Evolutionary conservation across 768 basidiomycete species (phyloP), one percentile per base, ranked within the genome.

Genomic region (Megacollybia marginata): DNA sequence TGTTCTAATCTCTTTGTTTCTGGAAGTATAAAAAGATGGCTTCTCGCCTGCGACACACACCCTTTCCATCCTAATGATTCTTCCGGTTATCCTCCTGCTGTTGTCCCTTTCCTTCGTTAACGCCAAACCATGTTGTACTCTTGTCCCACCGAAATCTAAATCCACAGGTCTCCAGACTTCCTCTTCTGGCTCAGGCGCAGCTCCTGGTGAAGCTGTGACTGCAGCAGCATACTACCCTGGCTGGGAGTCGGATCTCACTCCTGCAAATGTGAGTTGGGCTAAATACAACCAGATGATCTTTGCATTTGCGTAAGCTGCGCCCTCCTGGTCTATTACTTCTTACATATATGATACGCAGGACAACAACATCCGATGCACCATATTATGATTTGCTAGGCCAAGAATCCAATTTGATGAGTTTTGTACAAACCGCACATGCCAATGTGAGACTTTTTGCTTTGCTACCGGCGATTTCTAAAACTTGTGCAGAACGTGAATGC

Each of bases 201-300:
- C 23, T 28, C 44, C 59, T 5, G 46, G 53, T 11, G 61, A 57
- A 4, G 65, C 68, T 32, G 67, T 71, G n/a, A 54, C 82, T 15
- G 71, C 77, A 4, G 65, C 76, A 32, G 73, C 74, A 2, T 83
- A 79, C 79, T 80, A 74, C 54, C 69, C 81, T 15, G 72, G 70
- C n/a, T 82, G 78, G 77, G 65, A 73, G 48, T 65, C 64, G 6
- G 48, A 54, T 20, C 54, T 67, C 54, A 60, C 78, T 11, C 68
- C 76, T 4, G 57, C 57, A 36, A 59, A 66, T 11, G 67, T 83
- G 50, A 70, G 74, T 19, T 83, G 80, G 81, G 51, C 62, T 31
- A 79, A 79, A 57, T 82, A 80, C 56, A 76, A 67, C 42, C 62
- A 66, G 20, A 45, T 74, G 61, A 73, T 71, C 4, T 75, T 72